A percentile compares a stretch with the other conserved stretches of the same genome.
Conservation (phyloP, 345 rosid species). For the thale cress (Arabidopsis thaliana) region DNA sequence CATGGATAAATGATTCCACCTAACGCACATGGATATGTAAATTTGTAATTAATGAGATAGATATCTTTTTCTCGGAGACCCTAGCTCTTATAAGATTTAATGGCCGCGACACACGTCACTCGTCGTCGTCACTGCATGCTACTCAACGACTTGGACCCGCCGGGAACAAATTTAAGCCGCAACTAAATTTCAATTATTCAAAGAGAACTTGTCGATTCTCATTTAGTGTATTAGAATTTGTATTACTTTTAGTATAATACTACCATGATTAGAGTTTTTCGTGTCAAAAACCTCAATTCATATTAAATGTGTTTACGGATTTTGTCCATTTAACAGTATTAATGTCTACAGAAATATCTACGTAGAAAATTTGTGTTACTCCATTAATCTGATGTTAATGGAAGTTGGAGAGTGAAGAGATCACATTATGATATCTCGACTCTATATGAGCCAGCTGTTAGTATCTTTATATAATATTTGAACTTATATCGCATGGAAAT, state of each 20-base stretch:
- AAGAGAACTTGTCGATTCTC: constrained; percentile 20
- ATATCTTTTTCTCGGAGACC: constrained; percentile 3
- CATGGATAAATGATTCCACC: constrained; percentile 34
- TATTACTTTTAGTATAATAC: neutral
- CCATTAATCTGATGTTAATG: neutral
- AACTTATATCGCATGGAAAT: neutral
- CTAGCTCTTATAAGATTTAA: neutral
- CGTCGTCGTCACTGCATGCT: constrained; percentile 29
- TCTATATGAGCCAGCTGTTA: too few relatives aligned
- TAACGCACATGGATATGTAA: constrained; percentile 37
- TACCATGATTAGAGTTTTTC: neutral
- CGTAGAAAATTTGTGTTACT: neutral
- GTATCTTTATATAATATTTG: neutral
- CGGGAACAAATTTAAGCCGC: constrained; percentile 33
- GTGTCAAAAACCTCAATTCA: neutral
- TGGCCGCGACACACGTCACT: constrained; percentile 23
- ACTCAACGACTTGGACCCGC: constrained; percentile 30
- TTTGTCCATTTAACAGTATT: constrained; percentile 1
- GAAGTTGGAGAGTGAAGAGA: neutral
- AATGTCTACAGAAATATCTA: neutral
- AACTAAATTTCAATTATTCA: constrained; percentile 22
- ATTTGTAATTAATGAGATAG: constrained; percentile 33
- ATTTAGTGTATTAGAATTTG: constrained; percentile 2
- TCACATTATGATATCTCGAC: too few relatives aligned
- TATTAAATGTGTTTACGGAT: constrained; percentile 4